A percentile compares a stretch with the other conserved stretches of the same genome.
Conservation (phyloP, 2,329 filamentous ascomycete genomes). For the Neobulgaria alba region DNA sequence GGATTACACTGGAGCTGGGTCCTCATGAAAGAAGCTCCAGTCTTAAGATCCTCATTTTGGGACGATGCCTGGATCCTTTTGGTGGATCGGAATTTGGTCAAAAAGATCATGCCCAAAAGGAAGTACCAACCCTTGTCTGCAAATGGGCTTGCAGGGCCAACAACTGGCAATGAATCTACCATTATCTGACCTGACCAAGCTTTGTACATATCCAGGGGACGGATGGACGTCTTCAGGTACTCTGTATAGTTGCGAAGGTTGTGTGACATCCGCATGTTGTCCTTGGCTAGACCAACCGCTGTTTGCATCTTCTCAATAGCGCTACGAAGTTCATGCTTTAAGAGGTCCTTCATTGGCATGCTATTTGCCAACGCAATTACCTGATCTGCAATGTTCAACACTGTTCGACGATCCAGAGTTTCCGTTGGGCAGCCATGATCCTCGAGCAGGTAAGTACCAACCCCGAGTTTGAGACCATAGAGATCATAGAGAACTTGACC, state of each 20-base stretch:
- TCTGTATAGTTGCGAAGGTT: conserved; percentile 78
- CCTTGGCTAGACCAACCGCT: conserved; percentile 70
- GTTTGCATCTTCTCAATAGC: conserved; percentile 92
- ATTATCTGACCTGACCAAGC: conserved; percentile 72
- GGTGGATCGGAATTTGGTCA: conserved; percentile 62
- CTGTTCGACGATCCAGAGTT: conserved; percentile 70
- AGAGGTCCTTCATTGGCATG: conserved; percentile 81
- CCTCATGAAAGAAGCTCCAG: conserved; percentile 31
- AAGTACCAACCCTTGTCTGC: conserved; percentile 89
- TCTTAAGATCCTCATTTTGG: conserved; percentile 31
- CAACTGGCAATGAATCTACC: conserved; percentile 62
- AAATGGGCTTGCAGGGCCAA: conserved; percentile 58
- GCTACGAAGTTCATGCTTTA: conserved; percentile 82
- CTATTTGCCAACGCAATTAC: conserved; percentile 72
- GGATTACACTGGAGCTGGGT: conserved; percentile 29
- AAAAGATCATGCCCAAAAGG: conserved; percentile 75
- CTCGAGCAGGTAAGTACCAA: conserved; percentile 54
- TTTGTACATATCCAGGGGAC: conserved; percentile 69
- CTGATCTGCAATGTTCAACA: conserved; percentile 74
- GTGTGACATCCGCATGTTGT: conserved; percentile 71
- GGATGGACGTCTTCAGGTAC: conserved; percentile 75
- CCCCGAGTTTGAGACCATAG: conserved; percentile 69
- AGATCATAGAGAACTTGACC: conserved; percentile 78
- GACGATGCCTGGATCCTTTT: conserved; percentile 30
- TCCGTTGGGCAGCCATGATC: conserved; percentile 77